Evolutionary conservation across 176 grass and related monocot species (phyloP).

Genomic region (Triticum monococcum): DNA sequence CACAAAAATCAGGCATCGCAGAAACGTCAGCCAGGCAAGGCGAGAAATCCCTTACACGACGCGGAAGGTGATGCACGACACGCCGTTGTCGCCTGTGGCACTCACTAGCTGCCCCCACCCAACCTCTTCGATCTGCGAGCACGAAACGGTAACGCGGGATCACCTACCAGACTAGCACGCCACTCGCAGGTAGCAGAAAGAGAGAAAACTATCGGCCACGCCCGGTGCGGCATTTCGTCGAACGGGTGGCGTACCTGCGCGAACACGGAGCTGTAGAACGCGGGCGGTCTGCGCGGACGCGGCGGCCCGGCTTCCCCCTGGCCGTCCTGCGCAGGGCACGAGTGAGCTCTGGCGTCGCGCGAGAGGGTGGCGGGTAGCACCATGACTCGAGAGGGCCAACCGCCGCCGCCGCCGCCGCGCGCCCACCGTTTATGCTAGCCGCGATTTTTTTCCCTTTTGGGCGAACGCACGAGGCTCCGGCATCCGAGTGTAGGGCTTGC

Average conservation of each 20-base stretch:
- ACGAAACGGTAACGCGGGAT: background rate
- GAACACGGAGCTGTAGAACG: constrained; percentile 50
- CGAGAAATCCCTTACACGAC: constrained; percentile 26
- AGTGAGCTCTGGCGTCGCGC: background rate
- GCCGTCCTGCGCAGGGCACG: background rate
- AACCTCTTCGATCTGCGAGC: constrained; percentile 63
- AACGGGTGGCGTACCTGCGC: constrained; percentile 36
- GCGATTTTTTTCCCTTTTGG: too few relatives aligned
- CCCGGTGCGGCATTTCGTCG: constrained; percentile 43
- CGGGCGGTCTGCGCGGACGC: background rate
- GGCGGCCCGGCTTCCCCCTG: background rate
- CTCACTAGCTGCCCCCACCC: constrained; percentile 60
- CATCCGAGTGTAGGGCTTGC: background rate
- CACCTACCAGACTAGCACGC: background rate
- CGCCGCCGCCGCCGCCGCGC: background rate
- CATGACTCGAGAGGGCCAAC: constrained; percentile 9
- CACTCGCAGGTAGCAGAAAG: background rate
- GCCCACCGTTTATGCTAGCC: background rate
- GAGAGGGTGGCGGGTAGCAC: constrained; percentile 5
- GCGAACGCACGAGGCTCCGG: background rate
- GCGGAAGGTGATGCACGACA: constrained; percentile 53
- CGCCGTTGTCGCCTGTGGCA: constrained; percentile 35
- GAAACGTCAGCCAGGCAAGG: background rate
- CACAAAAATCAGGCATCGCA: background rate
- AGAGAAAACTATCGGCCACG: background rate